Percentiles rank a stretch among this genome's conserved stretches.
Conservation (phyloP, 768 basidiomycete species). For the Dendrothele bispora region DNA sequence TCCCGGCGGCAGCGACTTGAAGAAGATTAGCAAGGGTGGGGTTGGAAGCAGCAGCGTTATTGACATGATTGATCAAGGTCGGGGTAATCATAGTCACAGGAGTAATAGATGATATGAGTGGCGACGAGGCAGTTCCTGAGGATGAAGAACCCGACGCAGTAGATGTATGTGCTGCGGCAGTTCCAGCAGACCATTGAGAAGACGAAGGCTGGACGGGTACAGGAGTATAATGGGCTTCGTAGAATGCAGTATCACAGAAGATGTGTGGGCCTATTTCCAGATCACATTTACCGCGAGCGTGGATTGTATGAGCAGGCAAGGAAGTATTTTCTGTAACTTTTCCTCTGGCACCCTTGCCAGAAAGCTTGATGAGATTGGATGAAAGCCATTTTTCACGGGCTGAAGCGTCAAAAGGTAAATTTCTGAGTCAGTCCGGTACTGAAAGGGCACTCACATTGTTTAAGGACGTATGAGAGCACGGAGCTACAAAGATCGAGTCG, state of each 20-base stretch:
- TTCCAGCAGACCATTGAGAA: conserved; percentile 15
- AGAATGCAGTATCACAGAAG: conserved; percentile 67
- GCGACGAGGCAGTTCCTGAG: conserved; percentile 29
- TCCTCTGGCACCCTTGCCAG: conserved; percentile 54
- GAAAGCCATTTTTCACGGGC: conserved; percentile 74
- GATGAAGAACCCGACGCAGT: conserved; percentile 13
- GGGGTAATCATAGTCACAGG: conserved; percentile 53
- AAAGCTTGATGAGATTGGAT: conserved; percentile 70
- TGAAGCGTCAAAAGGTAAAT: conserved; percentile 24
- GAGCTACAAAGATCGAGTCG: conserved; percentile 37
- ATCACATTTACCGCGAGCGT: conserved; percentile 65
- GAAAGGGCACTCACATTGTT: conserved; percentile 53
- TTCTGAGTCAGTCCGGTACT: conserved; percentile 10
- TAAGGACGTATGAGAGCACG: conserved; percentile 64
- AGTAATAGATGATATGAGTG: conserved; percentile 45
- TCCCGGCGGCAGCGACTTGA: conserved; percentile 60
- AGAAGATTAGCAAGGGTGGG: conserved; percentile 68
- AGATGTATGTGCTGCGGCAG: conserved; percentile 16
- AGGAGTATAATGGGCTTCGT: conserved; percentile 70
- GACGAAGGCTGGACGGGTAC: not conserved
- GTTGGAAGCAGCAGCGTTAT: conserved; percentile 62
- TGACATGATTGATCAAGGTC: conserved; percentile 57
- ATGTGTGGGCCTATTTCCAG: conserved; percentile 75
- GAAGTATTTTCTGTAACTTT: conserved; percentile 52
- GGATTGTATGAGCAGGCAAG: conserved; percentile 67